Base-by-base conservation (phyloP, 805 yeast species). In the Zygoascus biomembranicola region DNA sequence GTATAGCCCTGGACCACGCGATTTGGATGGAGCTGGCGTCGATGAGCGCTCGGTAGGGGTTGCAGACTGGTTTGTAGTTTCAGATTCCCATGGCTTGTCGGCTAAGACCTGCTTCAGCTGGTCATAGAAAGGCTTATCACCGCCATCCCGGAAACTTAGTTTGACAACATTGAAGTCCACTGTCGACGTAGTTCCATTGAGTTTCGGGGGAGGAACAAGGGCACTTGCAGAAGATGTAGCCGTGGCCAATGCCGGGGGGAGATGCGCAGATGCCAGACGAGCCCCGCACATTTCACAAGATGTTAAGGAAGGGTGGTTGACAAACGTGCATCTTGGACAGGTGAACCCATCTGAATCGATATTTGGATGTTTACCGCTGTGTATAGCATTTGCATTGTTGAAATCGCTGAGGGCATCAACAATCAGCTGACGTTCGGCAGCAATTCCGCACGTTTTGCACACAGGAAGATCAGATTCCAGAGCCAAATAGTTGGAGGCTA, bases 261-360 rank as follows among this genome's bases (percentile, higher is more conserved):
- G 46, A 8, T 57, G 64, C 47, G 28, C 63, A 20, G 75, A 63
- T 2, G 60, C 54, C 26, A 84, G 65, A 19, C 73, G 72, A 0
- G 84, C 73, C 0, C 96, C 97, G 70, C 98, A 92, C 64, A 94
- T 77, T 67, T 92, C 99, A 68, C 99, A 92, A 57, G 74, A 75
- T 39, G 74, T 68, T 74, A 92, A 73, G 2, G 87, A 80, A 0
- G 90, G 86, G 66, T 90, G 96, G 65, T 92, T 94, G 11, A 80
- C 70, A 62, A 90, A 92, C 0, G 98, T 87, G 60, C 95, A 87
- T 11, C 72, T 65, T 2, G 80, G 74, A 55, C 87, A 81, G 18
- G 59, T 20, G 46, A 55, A 55, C 9, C 59, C 59, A 14, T 53
- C 57, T 10, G 47, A 5, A 2, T 32, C 43, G 18, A 28, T 45